Base-by-base conservation (phyloP, 2,329 filamentous ascomycete species). In the Fusarium circinatum region DNA sequence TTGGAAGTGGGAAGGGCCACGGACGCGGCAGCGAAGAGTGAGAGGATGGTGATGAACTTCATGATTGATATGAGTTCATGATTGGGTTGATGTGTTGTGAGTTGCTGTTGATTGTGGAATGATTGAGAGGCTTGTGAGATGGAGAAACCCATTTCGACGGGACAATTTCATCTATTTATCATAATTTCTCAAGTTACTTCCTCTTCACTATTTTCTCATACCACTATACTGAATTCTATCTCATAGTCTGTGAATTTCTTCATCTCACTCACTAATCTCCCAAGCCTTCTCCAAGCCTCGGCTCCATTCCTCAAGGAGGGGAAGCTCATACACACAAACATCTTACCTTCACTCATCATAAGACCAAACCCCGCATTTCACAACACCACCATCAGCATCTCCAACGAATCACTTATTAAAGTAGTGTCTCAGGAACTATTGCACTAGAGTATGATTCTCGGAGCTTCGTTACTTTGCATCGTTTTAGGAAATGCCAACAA, bases 11-110 rank as follows among this genome's bases (percentile, higher is more conserved):
- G 72, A 0, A 75, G 47, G 22, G 72, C 62, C 26, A 54, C 38
- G 14, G 65, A 44, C 13, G 72, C 59, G 39, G 69, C 69, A 15
- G 56, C 60, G 17, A 75, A 36, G 26, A 75, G 28, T 22, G 72
- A 66, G 17, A 69, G 32, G 22, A 75, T 42, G 30, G 62, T 18
- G 22, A 7, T 38, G 49, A 75, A 63, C 72, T 75, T 75, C 73
- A 75, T 75, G 58, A 26, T 58, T 30, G 48, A n/a, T 36, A 11
- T n/a, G 6, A 39, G 17, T 32, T 11, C 26, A 15, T 47, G 34
- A 13, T 34, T 28, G 26, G n/a, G 4, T 4, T 36, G 10, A 26
- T 1, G n/a, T n/a, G 10, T 26, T 32, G 20, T 30, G 14, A 42
- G 18, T n/a, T 49, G 63, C 41, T 57, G 11, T 10, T 18, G 34